A percentile compares a stretch with the other conserved stretches of the same genome.
Evolutionary conservation across 2,329 filamentous ascomycete genomes (phyloP).

Genomic region (Aquanectria penicillioides): DNA sequence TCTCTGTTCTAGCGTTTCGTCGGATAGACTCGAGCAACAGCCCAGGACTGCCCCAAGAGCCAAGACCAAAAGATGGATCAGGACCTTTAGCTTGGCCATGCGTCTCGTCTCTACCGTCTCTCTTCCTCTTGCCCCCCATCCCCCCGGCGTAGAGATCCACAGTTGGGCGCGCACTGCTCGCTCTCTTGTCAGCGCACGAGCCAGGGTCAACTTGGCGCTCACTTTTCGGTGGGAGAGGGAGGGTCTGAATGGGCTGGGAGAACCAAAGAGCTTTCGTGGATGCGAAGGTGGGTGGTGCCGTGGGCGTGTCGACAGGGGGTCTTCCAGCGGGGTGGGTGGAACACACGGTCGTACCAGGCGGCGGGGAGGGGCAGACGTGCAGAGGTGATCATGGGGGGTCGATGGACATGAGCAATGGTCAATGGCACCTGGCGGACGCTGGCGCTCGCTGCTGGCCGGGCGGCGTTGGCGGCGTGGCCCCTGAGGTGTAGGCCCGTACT

Average conservation of each 20-base stretch:
- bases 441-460: conserved; percentile 33
- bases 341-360: conserved; percentile 47
- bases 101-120: conserved; percentile 28
- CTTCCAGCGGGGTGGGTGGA: conserved; percentile 42
- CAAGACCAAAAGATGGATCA: conserved; percentile 9
- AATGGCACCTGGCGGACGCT: conserved; percentile 28
- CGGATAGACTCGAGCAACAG: conserved; percentile 13
- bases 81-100: conserved; percentile 11
- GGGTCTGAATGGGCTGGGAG: conserved; percentile 30
- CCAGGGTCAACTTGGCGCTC: conserved; percentile 36
- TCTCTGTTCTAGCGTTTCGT: conserved; percentile 21
- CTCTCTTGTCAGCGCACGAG: conserved; percentile 39
- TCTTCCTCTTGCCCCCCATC: not conserved
- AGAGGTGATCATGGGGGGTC: conserved; percentile 42
- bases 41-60: conserved; percentile 16
- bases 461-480: conserved; percentile 24
- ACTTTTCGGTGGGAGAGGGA: conserved; percentile 39
- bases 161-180: conserved; percentile 42
- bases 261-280: conserved; percentile 33
- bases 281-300: conserved; percentile 38
- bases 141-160: conserved; percentile 28
- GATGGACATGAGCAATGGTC: conserved; percentile 14
- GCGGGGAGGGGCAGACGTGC: conserved; percentile 28
- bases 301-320: conserved; percentile 40
- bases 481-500: conserved; percentile 15